Evolutionary conservation across 164 flowering plant genomes (phyloP).

Genomic region (Akebia trifoliata): DNA sequence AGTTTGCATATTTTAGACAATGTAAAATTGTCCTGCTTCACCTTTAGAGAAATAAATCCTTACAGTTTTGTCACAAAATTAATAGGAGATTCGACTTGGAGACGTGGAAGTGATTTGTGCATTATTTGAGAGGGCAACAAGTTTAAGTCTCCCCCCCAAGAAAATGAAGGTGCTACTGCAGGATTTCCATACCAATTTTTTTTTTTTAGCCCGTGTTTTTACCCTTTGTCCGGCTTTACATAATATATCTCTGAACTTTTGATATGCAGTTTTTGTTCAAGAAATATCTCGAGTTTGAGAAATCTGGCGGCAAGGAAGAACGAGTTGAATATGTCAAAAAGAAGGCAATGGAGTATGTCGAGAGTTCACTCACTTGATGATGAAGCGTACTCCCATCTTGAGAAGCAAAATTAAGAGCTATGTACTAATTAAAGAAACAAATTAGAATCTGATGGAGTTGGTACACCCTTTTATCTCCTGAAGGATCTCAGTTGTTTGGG

Average conservation of each 20-base stretch:
- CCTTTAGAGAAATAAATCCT: background rate
- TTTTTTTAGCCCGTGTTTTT: background rate
- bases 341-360: constrained; percentile 80
- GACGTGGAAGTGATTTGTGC: constrained; percentile 64
- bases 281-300: constrained; percentile 78
- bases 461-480: too few relatives aligned
- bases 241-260: background rate
- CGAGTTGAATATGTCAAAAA: constrained; percentile 56
- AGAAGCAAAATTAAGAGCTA: background rate
- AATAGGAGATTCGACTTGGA: constrained; percentile 76
- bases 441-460: too few relatives aligned
- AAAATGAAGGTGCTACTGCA: constrained; percentile 65
- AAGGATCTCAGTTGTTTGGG: too few relatives aligned
- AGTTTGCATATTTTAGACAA: background rate
- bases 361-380: constrained; percentile 27
- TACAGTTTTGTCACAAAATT: background rate
- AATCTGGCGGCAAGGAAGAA: constrained; percentile 65
- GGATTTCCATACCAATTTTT: background rate
- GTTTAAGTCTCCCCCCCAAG: constrained; percentile 63
- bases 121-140: constrained; percentile 79
- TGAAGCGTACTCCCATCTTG: background rate
- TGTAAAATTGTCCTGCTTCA: background rate
- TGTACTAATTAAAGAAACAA: too few relatives aligned
- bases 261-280: constrained; percentile 74
- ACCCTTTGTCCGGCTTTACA: background rate